These are phyloP conservation scores for Entomophthora muscae DNA, from an alignment of 371 early-diverging fungal species.

Conservation along the genomic window DNA sequence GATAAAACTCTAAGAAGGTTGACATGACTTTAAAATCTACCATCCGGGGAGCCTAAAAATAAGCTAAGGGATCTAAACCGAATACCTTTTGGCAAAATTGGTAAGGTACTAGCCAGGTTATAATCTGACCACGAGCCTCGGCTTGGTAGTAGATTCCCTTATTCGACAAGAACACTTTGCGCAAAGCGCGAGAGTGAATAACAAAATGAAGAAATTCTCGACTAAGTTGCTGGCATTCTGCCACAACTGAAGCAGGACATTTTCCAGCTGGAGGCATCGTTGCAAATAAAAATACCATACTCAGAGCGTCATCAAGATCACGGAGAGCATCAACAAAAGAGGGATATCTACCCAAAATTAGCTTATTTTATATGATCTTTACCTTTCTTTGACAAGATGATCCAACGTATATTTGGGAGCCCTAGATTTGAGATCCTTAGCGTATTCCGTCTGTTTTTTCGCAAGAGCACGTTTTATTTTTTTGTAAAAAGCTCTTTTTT, in stretches of 20 bases:
- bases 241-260: slow-evolving; percentile 38
- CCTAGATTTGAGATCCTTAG: slow-evolving; percentile 48
- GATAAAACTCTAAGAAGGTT: slow-evolving; percentile 91
- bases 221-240: slow-evolving; percentile 59
- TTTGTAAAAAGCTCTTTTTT: slow-evolving; percentile 67
- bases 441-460: slow-evolving; percentile 58
- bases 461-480: slow-evolving; percentile 71
- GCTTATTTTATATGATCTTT: slow-evolving; percentile 6
- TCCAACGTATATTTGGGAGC: slow-evolving; percentile 71
- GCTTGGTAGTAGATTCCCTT: slow-evolving; percentile 98
- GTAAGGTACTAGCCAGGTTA: slow-evolving; percentile 93
- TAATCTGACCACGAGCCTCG: slow-evolving; percentile 78
- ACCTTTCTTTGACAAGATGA: slow-evolving; percentile 87
- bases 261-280: slow-evolving; percentile 60
- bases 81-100: slow-evolving; percentile 68
- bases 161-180: slow-evolving; percentile 85
- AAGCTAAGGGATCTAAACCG: neutral
- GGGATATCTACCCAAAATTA: slow-evolving; percentile 57
- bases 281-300: slow-evolving; percentile 83
- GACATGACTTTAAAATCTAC: slow-evolving; percentile 94
- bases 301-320: slow-evolving; percentile 91
- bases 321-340: slow-evolving; percentile 83
- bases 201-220: slow-evolving; percentile 88
- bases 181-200: slow-evolving; percentile 51
- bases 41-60: slow-evolving; percentile 53